Evolutionary conservation across 768 basidiomycete species (phyloP), one percentile per base, ranked within the genome.

Genomic region (Mycena crocata): DNA sequence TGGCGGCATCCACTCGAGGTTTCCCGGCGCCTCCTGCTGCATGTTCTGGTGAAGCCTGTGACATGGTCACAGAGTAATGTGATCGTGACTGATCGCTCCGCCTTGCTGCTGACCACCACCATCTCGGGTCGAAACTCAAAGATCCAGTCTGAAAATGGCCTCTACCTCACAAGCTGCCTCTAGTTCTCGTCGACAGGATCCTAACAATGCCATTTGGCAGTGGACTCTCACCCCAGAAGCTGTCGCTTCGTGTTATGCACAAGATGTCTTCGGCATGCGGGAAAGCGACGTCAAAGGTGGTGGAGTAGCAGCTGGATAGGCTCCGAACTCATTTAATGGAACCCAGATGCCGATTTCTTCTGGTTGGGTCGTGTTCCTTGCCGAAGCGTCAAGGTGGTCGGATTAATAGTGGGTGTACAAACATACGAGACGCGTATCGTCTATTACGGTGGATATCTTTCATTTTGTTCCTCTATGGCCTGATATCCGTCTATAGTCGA

Each of bases 341-440:
- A n/a, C n/a, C 14, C 48, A 89, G 90, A 80, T 13, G 69, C 74
- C 37, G 90, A 92, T 61, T 91, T 88, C 68, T 93, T 84, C 74
- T 90, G 90, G 90, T 78, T 94, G 17, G 90, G 91, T 13, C 78
- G 88, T 21, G 82, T 90, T 1, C 93, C 93, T 5, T 93, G 92
- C 75, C 81, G 92, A 17, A 87, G 77, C 2, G 88, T 92, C 21
- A 75, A 80, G 39, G 72, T 93, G 3, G 82, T 90, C 21, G 93
- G 89, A 2, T 75, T 93, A 56, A 77, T 93, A 5, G 89, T 93
- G 1, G 92, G 87, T 3, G 76, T 91, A 9, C 83, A 86, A 49
- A 76, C 81, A 0, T 89, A 86, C 64, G 91, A 93, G 69, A 84
- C 81, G 66, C 84, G 86, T 39, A 79, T 87, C 19, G 70, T 89